These are phyloP conservation scores for Saccharum hybrid DNA, from an alignment of 202 grass and related monocot species.

Conservation along the genomic window DNA sequence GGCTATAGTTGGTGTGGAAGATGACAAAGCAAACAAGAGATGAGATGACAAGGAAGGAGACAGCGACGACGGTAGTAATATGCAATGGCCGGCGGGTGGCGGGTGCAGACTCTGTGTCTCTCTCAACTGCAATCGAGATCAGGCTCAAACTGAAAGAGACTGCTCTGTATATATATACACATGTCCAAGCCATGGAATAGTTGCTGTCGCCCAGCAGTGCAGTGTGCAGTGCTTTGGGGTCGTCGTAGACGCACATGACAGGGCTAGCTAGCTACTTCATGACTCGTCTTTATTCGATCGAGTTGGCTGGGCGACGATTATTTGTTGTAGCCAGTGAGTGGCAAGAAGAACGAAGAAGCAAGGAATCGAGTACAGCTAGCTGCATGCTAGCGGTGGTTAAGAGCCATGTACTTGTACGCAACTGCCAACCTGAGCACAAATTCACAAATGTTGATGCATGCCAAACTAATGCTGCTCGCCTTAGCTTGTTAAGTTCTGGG, in stretches of 20 bases:
- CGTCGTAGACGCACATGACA: background rate
- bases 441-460: too few relatives aligned
- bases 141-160: background rate
- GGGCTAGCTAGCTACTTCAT: background rate
- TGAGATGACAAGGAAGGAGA: too few relatives aligned
- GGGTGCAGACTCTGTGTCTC: background rate
- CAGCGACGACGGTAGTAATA: too few relatives aligned
- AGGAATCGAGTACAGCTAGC: background rate
- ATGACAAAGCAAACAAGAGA: too few relatives aligned
- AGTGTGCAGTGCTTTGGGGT: too few relatives aligned
- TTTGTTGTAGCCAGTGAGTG: background rate
- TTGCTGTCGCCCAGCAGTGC: too few relatives aligned
- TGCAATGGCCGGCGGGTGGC: too few relatives aligned
- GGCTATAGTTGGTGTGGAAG: too few relatives aligned
- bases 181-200: too few relatives aligned
- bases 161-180: background rate
- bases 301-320: background rate
- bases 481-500: too few relatives aligned
- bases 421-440: background rate
- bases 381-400: background rate
- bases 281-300: background rate
- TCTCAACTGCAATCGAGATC: background rate
- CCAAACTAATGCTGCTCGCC: too few relatives aligned
- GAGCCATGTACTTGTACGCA: background rate
- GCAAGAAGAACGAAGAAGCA: background rate